A percentile compares a stretch with the other conserved stretches of the same genome.
phyloP scores from a whole-genome alignment of 2,329 filamentous ascomycete species.

The Juglanconis sp. region DNA sequence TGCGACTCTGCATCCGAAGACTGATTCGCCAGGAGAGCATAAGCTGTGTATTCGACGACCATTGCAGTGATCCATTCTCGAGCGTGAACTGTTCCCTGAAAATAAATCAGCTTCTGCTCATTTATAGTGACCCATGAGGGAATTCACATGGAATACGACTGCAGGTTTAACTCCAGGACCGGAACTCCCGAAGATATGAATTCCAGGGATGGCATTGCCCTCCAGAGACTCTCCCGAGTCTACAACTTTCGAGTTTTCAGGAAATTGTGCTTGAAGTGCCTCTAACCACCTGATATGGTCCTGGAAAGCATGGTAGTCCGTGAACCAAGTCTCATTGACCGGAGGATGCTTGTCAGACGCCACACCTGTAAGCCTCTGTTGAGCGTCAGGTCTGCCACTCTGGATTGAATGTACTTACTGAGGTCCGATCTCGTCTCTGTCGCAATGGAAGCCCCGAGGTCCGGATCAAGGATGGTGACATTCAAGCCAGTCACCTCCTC shows the following conservation, averaged over 20 bases:
- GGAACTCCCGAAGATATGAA: constrained; percentile 51
- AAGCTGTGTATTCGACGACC: constrained; percentile 52
- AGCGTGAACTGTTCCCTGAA: constrained; percentile 49
- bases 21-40: constrained; percentile 46
- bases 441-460: constrained; percentile 37
- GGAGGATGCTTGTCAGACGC: not conserved
- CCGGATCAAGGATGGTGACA: constrained; percentile 34
- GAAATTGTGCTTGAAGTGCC: constrained; percentile 40
- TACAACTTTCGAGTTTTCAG: constrained; percentile 46
- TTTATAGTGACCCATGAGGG: too few species aligned
- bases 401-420: not conserved
- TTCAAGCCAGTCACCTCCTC: constrained; percentile 30
- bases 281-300: constrained; percentile 48
- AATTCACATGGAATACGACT: constrained; percentile 46
- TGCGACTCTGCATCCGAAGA: constrained; percentile 24
- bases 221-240: constrained; percentile 44
- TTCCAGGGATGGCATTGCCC: constrained; percentile 57
- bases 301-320: constrained; percentile 49
- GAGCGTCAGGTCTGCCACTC: constrained; percentile 19
- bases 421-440: constrained; percentile 24
- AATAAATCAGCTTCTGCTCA: not conserved
- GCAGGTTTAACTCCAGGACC: constrained; percentile 47
- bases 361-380: constrained; percentile 13
- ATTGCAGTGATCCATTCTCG: constrained; percentile 59
- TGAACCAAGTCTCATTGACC: constrained; percentile 43